Base-by-base conservation (phyloP, 495 filamentous ascomycete genomes). In the Penicillium lagena region DNA sequence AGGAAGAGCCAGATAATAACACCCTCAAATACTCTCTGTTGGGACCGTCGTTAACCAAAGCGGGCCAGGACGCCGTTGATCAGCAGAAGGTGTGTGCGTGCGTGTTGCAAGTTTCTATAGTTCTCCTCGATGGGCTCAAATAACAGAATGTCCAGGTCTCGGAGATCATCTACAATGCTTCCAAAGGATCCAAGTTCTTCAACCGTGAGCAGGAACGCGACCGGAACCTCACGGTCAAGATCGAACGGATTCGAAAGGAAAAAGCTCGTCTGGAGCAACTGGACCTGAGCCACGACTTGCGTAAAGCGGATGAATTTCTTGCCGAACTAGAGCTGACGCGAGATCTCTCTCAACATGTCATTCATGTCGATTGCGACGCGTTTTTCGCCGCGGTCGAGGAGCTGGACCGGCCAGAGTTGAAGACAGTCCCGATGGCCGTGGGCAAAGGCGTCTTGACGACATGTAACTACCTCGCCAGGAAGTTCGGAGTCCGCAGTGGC, bases 371-470 rank as follows among this genome's bases (percentile, higher is more conserved):
- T 64, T 99, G 93, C 62, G 93, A 99, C 68, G 93, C 94, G 13
- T 99, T 99, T 68, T 99, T 90, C 56, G 93, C 93, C 0, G 87
- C 90, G 1, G 94, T 97, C 7, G 93, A 97, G 62, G 89, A 87
- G 54, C 77, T 99, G 22, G 89, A 96, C 59, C 75, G 86, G 7
- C 94, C 93, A 0, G 90, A 96, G 55, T 77, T 99, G 29, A 86
- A 86, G 46, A 75, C 89, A 40, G 75, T 96, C 1, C 93, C 93
- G 1, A 95, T 99, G 70, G 90, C 93, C 1, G 93, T 97, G 0
- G 93, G 93, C 10, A 82, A 83, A 47, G 91, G 93, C 8, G 91
- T 99, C 0, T 70, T 96, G 30, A 95, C 89, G 7, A 96, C 90
- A 0, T 96, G 94, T 66, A 97, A 97, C 62, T 99, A 99, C 51